A percentile compares a stretch with the other conserved stretches of the same genome.
These are phyloP conservation scores for Scleroderma citrinum DNA, from an alignment of 768 basidiomycete genomes.

Conservation along the genomic window DNA sequence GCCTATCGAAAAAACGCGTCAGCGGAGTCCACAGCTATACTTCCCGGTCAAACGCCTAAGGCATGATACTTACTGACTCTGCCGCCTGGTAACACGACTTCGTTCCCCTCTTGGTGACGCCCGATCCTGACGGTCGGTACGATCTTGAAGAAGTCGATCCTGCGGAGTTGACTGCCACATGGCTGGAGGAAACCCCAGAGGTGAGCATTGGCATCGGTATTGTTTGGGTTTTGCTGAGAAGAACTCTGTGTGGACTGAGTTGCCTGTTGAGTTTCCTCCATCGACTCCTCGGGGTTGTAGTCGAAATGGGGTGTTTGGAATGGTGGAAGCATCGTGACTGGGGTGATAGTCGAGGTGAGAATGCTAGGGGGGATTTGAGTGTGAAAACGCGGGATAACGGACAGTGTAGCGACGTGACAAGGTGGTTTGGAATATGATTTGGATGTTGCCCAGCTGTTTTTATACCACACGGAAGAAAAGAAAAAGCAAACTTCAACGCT, in stretches of 20 bases:
- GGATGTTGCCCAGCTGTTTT: no score
- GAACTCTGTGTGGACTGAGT: constrained; percentile 36
- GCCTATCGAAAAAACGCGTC: constrained; percentile 31
- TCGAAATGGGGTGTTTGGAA: constrained; percentile 13
- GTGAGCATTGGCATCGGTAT: constrained; percentile 21
- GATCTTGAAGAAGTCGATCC: constrained; percentile 59
- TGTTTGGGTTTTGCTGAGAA: constrained; percentile 20
- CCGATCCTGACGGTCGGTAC: constrained; percentile 49
- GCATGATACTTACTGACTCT: constrained; percentile 58
- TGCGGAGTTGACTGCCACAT: constrained; percentile 43
- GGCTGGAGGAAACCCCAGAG: constrained; percentile 75
- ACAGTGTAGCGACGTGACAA: no score
- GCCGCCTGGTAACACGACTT: constrained; percentile 59
- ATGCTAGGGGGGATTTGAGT: no score
- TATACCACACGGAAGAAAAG: background rate
- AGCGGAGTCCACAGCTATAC: constrained; percentile 2
- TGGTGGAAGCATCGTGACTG: constrained; percentile 2
- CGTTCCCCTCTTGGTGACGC: constrained; percentile 38
- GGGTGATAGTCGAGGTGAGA: no score
- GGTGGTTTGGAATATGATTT: no score
- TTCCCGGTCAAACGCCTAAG: constrained; percentile 12
- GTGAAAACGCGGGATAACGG: no score
- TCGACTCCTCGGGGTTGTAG: constrained; percentile 21
- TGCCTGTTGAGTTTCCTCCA: constrained; percentile 34
- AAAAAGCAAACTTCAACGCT: background rate